These are phyloP conservation scores for Yamadazyma triangularis DNA, from an alignment of 1,139 yeast genomes.

Conservation along the genomic window DNA sequence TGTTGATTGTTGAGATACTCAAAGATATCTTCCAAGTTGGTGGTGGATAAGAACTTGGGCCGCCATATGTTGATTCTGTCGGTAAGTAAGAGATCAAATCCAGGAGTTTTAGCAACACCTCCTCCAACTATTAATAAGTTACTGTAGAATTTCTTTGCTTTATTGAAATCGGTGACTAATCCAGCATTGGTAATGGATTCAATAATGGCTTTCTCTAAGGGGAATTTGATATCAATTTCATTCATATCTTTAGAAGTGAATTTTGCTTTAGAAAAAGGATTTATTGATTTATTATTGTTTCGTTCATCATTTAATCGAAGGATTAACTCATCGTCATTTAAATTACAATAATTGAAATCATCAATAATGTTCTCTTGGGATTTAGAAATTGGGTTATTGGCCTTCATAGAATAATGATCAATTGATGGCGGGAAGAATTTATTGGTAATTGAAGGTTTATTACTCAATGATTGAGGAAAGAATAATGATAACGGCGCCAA, in stretches of 20 bases:
- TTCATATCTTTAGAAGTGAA: slow-evolving; percentile 15
- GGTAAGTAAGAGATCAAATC: slow-evolving; percentile 67
- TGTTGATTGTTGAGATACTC: slow-evolving; percentile 39
- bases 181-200: slow-evolving; percentile 83
- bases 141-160: slow-evolving; percentile 63
- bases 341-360: slow-evolving; percentile 28
- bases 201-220: slow-evolving; percentile 83
- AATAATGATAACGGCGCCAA: slow-evolving; percentile 85
- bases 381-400: slow-evolving; percentile 53
- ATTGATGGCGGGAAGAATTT: slow-evolving; percentile 47
- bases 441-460: slow-evolving; percentile 8
- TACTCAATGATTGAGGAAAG: slow-evolving; percentile 66
- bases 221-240: slow-evolving; percentile 22
- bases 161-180: slow-evolving; percentile 48
- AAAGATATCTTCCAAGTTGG: slow-evolving; percentile 51
- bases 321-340: slow-evolving; percentile 35
- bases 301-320: slow-evolving; percentile 22
- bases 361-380: slow-evolving; percentile 44
- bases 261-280: slow-evolving; percentile 25
- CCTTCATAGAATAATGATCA: slow-evolving; percentile 62
- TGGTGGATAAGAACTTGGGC: slow-evolving; percentile 54
- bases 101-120: slow-evolving; percentile 83
- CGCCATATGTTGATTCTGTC: slow-evolving; percentile 87
- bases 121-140: slow-evolving; percentile 81
- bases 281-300: slow-evolving; percentile 16